Evolutionary conservation across 2,329 filamentous ascomycete species (phyloP).

Genomic region (Claviceps humidiphila): DNA sequence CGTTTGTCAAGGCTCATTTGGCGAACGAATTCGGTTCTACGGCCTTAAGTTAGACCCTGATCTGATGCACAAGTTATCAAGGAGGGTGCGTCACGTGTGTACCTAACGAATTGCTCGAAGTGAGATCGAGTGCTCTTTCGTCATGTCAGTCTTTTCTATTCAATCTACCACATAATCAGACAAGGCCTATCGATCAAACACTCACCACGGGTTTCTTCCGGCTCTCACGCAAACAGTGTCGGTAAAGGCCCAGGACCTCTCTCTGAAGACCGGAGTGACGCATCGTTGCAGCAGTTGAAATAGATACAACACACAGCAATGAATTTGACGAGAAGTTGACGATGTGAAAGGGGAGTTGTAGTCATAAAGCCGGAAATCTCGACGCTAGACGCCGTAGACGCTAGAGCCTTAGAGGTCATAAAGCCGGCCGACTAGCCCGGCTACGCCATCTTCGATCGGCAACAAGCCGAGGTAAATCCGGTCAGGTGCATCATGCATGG

Average conservation of each 20-base stretch:
- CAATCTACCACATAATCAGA: neutral
- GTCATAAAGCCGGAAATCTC: neutral
- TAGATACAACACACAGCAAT: neutral
- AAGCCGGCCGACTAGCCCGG: too few species aligned
- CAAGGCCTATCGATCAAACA: slow-evolving; percentile 1
- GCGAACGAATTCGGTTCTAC: slow-evolving; percentile 56
- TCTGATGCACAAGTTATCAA: neutral
- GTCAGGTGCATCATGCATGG: too few species aligned
- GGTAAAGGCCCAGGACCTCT: slow-evolving; percentile 43
- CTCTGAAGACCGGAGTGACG: slow-evolving; percentile 9
- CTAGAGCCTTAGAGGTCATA: too few species aligned
- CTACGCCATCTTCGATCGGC: too few species aligned
- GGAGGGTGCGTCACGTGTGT: slow-evolving; percentile 9
- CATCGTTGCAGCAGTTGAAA: slow-evolving; percentile 7
- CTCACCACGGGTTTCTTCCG: slow-evolving; percentile 64
- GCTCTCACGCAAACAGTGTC: slow-evolving; percentile 69
- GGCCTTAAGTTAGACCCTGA: neutral
- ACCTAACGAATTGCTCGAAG: slow-evolving; percentile 54
- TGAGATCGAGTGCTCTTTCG: slow-evolving; percentile 24
- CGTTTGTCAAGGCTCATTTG: slow-evolving; percentile 59
- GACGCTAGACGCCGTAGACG: too few species aligned
- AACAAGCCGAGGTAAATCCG: too few species aligned
- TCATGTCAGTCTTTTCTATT: neutral
- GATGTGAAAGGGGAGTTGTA: neutral
- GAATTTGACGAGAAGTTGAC: neutral